These are phyloP conservation scores for Sideroxylon spinosum DNA, from an alignment of 179 eudicot genomes.

Conservation along the genomic window DNA sequence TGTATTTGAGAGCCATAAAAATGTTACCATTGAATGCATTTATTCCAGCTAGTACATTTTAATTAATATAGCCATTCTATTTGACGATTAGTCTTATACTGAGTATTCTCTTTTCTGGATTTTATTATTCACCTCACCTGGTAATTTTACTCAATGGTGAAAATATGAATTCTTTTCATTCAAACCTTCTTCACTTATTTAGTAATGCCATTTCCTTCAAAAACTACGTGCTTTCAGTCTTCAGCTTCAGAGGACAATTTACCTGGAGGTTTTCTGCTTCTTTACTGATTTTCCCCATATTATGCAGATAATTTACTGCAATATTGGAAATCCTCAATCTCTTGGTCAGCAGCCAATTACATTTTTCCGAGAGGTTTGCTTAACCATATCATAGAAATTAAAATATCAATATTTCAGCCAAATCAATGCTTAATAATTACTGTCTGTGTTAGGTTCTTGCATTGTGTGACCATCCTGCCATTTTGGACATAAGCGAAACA, in stretches of 20 bases:
- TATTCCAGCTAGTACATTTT: background rate
- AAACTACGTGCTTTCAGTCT: too few species aligned
- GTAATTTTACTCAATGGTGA: background rate
- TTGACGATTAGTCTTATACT: background rate
- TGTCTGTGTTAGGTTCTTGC: slow-evolving; percentile 67
- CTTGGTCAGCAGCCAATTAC: slow-evolving; percentile 90
- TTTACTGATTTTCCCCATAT: slow-evolving; percentile 6
- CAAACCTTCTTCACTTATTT: background rate
- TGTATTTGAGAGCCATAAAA: background rate
- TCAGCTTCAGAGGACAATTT: background rate
- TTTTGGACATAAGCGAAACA: slow-evolving; percentile 78
- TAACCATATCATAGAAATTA: background rate
- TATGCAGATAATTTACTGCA: slow-evolving; percentile 80
- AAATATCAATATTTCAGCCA: background rate
- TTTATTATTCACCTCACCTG: background rate
- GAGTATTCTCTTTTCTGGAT: background rate
- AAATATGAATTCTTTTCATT: background rate
- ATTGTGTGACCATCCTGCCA: slow-evolving; percentile 78
- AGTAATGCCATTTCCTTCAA: background rate
- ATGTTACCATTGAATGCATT: background rate
- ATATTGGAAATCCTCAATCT: slow-evolving; percentile 96
- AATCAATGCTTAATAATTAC: background rate
- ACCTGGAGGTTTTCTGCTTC: background rate
- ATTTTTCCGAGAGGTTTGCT: slow-evolving; percentile 81
- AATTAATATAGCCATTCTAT: too few species aligned